A percentile compares a stretch with the other conserved stretches of the same genome.
Conservation (phyloP, 2,329 filamentous ascomycete genomes). For the Alternaria sp. region DNA sequence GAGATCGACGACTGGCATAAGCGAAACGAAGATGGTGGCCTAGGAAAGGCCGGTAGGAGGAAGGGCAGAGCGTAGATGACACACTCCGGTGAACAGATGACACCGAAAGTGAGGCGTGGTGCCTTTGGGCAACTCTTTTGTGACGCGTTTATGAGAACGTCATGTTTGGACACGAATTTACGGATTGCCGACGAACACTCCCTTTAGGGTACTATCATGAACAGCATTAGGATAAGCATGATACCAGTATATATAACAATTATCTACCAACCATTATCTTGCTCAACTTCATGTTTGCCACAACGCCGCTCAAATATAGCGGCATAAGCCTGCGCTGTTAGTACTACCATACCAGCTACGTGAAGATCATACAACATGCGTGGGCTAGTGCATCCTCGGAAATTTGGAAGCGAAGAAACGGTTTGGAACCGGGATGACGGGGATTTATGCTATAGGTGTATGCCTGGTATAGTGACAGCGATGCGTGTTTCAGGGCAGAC, state of each 20-base stretch:
- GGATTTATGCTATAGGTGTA: slow-evolving; percentile 1
- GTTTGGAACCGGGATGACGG: not conserved
- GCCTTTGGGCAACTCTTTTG: not conserved
- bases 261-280: not conserved
- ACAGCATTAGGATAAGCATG: not conserved
- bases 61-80: slow-evolving; percentile 24
- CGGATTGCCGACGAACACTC: not conserved
- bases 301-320: no score
- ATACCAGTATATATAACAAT: not conserved
- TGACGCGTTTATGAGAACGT: not conserved
- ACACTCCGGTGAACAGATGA: not conserved
- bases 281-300: no score
- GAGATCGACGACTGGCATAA: slow-evolving; percentile 48
- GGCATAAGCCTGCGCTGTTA: no score
- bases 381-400: not conserved
- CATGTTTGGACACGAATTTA: not conserved
- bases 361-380: not conserved
- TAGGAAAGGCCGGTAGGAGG: slow-evolving; percentile 29
- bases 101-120: not conserved
- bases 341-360: not conserved
- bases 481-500: not conserved
- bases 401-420: not conserved
- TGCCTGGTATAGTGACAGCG: slow-evolving; percentile 4
- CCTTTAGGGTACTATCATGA: not conserved
- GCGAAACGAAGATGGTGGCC: slow-evolving; percentile 35